These are phyloP conservation scores for sweet orange (Citrus sinensis) DNA, from an alignment of 345 rosid species.

Conservation along the genomic window DNA sequence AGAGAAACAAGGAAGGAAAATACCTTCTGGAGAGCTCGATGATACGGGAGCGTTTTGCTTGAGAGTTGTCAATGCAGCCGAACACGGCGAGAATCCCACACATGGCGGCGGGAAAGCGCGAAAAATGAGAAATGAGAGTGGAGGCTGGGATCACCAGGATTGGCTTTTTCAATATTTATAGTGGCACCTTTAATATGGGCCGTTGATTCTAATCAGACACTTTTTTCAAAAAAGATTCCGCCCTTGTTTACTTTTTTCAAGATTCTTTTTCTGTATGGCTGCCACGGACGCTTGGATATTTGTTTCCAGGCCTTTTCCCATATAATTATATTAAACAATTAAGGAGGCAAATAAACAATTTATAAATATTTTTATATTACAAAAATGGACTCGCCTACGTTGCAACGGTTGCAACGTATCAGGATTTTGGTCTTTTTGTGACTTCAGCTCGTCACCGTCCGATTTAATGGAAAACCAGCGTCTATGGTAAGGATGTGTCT, in stretches of 20 bases:
- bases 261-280: neutral
- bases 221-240: slow-evolving; percentile 9
- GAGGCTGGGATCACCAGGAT: neutral
- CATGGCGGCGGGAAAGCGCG: slow-evolving; percentile 33
- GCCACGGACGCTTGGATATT: too few species aligned
- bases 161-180: neutral
- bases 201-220: slow-evolving; percentile 25
- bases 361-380: too few species aligned
- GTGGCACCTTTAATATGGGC: slow-evolving; percentile 23
- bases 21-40: slow-evolving; percentile 79
- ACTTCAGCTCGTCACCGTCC: too few species aligned
- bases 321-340: too few species aligned
- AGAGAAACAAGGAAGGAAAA: neutral
- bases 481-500: too few species aligned
- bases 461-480: too few species aligned
- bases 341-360: too few species aligned
- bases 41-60: slow-evolving; percentile 77
- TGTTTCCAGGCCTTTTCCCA: too few species aligned
- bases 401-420: too few species aligned
- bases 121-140: neutral
- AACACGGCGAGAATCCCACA: slow-evolving; percentile 83
- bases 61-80: slow-evolving; percentile 69
- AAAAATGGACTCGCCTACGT: too few species aligned
- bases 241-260: neutral
- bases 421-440: too few species aligned